Evolutionary conservation across 140 eudicot species (phyloP).

Genomic region (Erigeron philadelphicus): DNA sequence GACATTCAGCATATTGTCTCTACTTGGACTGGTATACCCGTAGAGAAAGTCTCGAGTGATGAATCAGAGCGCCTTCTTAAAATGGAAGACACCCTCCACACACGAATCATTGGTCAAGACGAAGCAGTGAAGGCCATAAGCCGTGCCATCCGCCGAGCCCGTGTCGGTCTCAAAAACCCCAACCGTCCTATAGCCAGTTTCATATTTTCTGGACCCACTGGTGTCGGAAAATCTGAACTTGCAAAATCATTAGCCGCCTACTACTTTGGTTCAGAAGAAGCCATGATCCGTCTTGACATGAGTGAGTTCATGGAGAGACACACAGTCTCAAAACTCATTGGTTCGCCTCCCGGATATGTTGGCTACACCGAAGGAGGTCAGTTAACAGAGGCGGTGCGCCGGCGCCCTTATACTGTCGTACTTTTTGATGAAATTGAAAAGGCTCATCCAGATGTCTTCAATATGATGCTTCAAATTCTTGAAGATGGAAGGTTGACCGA

Average conservation of each 20-base stretch:
- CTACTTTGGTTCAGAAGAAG: conserved; percentile 95
- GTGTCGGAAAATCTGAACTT: conserved; percentile 94
- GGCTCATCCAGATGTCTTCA: conserved; percentile 94
- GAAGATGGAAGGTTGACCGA: conserved; percentile 96
- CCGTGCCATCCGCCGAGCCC: conserved; percentile 94
- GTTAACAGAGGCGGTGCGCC: conserved; percentile 83
- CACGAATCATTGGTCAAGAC: conserved; percentile 79
- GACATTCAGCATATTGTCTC: conserved; percentile 89
- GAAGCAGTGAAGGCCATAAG: conserved; percentile 90
- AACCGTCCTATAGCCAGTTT: conserved; percentile 92
- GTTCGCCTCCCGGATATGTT: conserved; percentile 93
- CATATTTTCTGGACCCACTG: conserved; percentile 94
- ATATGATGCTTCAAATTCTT: conserved; percentile 95
- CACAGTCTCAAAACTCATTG: conserved; percentile 89
- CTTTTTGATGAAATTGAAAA: conserved; percentile 91
- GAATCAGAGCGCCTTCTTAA: conserved; percentile 92
- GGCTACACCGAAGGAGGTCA: conserved; percentile 98
- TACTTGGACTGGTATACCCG: conserved; percentile 95
- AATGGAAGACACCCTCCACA: conserved; percentile 94
- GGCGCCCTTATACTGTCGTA: conserved; percentile 94
- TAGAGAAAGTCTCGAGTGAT: conserved; percentile 79
- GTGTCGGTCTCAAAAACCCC: conserved; percentile 94
- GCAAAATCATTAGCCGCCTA: conserved; percentile 84
- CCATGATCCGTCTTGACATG: conserved; percentile 94
- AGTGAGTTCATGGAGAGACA: conserved; percentile 98